Evolutionary conservation across 192 early-diverging fungal genomes (phyloP), one percentile per base, ranked within the genome.

Genomic region (Rhizophagus clarus): DNA sequence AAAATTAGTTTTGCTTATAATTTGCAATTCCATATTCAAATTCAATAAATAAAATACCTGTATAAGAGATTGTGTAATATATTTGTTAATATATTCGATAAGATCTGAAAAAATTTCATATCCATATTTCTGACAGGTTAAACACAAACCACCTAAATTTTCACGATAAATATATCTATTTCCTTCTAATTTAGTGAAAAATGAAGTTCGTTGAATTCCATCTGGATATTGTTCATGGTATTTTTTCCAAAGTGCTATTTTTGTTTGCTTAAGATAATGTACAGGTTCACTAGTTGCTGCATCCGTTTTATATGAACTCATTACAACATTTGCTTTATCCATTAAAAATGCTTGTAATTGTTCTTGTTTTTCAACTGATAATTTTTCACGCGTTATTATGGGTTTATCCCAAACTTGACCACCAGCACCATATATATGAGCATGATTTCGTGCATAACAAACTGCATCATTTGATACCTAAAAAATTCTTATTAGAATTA

Each of bases 91-190:
- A 4, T 37, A n/a, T 22, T 70, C n/a, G 3, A 28, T 28, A 40
- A 70, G 31, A 4, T 70, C 37, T 42, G 1, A 31, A 42, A 70
- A 70, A 15, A 42, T 28, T 40, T 70, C 12, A 70, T 70, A 70
- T 22, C 68, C 68, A 70, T 22, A 40, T 42, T 34, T 28, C 2
- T 42, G 31, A 28, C 37, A 70, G 2, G 2, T 42, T 42, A 34
- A 70, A 70, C n/a, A n/a, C n/a, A n/a, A n/a, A n/a, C n/a, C n/a
- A n/a, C n/a, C n/a, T n/a, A n/a, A n/a, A n/a, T n/a, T 22, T 40
- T 70, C 37, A 17, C 17, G 31, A 70, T 70, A 70, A 34, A 70
- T 34, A 70, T 66, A 66, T 66, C 32, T 66, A 29, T 66, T 66
- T 14, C 63, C 28, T 31, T 66, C n/a, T 10, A 66, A 9, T 31